phyloP scores from a whole-genome alignment of 2,329 filamentous ascomycete species.

The Aspergillus spinulosporus region DNA sequence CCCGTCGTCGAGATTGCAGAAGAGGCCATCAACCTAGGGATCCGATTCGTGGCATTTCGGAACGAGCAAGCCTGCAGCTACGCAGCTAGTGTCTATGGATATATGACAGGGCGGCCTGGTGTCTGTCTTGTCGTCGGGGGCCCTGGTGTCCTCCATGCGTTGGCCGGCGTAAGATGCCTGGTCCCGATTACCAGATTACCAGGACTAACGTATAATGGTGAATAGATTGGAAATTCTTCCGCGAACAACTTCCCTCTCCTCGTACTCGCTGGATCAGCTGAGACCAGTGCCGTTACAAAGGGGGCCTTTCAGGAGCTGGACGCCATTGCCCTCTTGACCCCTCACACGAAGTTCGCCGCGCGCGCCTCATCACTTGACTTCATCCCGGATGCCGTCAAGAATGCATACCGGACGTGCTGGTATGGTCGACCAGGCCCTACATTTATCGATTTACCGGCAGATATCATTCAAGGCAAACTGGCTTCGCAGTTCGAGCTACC shows the following conservation, averaged over 20 bases:
- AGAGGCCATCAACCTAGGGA: constrained; percentile 57
- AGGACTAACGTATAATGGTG: not conserved
- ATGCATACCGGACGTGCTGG: constrained; percentile 55
- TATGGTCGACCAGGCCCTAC: constrained; percentile 56
- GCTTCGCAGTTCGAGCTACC: constrained; percentile 23
- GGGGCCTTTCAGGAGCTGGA: constrained; percentile 61
- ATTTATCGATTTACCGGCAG: constrained; percentile 58
- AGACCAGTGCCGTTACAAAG: constrained; percentile 54
- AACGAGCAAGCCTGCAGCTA: constrained; percentile 62
- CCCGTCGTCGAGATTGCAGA: constrained; percentile 60
- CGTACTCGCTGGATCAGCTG: constrained; percentile 55
- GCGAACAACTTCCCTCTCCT: constrained; percentile 59
- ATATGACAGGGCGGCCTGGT: constrained; percentile 57
- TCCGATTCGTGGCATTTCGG: constrained; percentile 59
- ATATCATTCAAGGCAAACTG: constrained; percentile 52
- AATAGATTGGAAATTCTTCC: constrained; percentile 51
- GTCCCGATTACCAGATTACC: not conserved
- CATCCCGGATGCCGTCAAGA: constrained; percentile 50
- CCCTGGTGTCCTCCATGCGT: constrained; percentile 59
- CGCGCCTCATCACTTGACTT: constrained; percentile 49
- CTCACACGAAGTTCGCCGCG: constrained; percentile 55
- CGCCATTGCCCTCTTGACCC: constrained; percentile 53
- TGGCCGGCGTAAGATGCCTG: constrained; percentile 50
- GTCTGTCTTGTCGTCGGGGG: constrained; percentile 61
- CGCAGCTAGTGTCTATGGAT: constrained; percentile 60